These are phyloP conservation scores for Talaromyces sp. DNA, from an alignment of 2,329 filamentous ascomycete species.

Conservation along the genomic window DNA sequence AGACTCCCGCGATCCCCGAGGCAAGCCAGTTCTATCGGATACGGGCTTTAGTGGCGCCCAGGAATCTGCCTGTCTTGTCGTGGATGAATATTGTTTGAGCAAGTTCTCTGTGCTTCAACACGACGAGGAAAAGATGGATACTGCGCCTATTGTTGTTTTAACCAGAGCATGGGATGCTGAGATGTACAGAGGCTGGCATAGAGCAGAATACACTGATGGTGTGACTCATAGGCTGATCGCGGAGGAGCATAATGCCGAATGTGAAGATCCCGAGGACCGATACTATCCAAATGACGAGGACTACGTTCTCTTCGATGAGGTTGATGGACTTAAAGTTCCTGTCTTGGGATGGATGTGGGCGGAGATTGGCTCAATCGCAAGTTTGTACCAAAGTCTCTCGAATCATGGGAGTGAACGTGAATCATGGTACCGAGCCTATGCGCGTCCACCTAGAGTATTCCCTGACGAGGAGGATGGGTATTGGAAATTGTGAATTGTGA, in stretches of 20 bases:
- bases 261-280: not conserved
- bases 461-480: not conserved
- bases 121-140: not conserved
- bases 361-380: not conserved
- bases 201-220: not conserved
- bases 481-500: not conserved
- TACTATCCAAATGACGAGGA: not conserved
- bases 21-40: not conserved
- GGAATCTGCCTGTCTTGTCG: not conserved
- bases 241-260: not conserved
- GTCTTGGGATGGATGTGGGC: not conserved
- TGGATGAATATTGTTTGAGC: not conserved
- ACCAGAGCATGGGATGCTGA: not conserved
- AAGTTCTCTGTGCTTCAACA: not conserved
- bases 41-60: not conserved
- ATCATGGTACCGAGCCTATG: not conserved
- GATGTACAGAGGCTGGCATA: not conserved
- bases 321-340: not conserved
- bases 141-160: not conserved
- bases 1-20: not conserved
- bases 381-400: not conserved
- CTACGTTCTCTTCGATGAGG: not conserved
- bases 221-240: not conserved
- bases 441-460: not conserved
- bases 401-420: not conserved